A percentile compares a stretch with the other conserved stretches of the same genome.
Conservation (phyloP, 371 early-diverging fungal genomes). For the Enteropsectra breve region DNA sequence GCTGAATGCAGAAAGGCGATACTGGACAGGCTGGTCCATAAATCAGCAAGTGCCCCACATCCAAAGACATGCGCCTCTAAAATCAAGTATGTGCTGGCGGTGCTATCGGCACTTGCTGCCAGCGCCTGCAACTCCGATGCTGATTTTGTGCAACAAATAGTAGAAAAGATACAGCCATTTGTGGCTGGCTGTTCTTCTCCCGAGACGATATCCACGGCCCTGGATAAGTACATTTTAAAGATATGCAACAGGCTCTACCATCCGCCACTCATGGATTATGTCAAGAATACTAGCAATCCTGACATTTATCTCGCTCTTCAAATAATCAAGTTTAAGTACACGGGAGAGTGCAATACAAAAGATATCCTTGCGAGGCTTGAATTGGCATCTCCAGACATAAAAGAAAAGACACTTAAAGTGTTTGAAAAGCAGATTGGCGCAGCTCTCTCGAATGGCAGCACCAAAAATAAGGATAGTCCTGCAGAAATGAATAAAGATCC, state of each 20-base stretch:
- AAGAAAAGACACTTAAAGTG: no score
- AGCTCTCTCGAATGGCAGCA: no score
- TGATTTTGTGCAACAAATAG: neutral
- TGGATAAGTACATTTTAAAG: constrained; percentile 14
- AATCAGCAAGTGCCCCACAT: neutral
- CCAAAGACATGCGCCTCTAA: neutral
- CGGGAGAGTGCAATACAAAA: no score
- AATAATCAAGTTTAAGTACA: constrained; percentile 6
- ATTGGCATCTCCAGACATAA: no score
- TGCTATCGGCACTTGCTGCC: neutral
- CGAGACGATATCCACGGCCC: no score
- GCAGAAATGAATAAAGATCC: no score
- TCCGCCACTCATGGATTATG: neutral
- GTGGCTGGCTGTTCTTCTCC: neutral
- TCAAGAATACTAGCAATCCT: neutral
- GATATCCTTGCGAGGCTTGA: no score
- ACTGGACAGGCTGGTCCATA: neutral
- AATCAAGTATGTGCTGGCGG: neutral
- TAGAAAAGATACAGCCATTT: neutral
- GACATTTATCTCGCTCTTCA: neutral
- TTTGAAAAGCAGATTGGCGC: no score
- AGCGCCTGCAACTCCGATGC: neutral
- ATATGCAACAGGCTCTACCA: constrained; percentile 5
- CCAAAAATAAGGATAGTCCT: no score
- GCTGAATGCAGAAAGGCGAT: neutral